phyloP scores from a whole-genome alignment of 164 flowering plant genomes.

The Akebia trifoliata region DNA sequence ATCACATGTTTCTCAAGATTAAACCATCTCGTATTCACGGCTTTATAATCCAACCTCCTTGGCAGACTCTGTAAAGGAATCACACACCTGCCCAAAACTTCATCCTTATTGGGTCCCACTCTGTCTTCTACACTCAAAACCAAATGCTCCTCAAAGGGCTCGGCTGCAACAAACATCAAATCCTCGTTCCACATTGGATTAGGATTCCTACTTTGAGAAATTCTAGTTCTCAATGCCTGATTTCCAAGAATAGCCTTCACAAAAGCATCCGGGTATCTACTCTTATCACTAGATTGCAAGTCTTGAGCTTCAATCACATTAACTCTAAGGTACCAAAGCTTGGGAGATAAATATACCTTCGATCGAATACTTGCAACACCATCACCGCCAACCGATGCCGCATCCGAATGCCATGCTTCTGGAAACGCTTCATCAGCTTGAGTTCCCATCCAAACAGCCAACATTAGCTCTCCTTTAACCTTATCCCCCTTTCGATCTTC shows the following conservation, averaged over 20 bases:
- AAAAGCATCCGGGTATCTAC: constrained; percentile 26
- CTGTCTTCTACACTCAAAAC: constrained; percentile 41
- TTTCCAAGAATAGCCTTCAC: constrained; percentile 37
- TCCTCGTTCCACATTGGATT: constrained; percentile 61
- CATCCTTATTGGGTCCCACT: constrained; percentile 30
- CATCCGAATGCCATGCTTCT: constrained; percentile 31
- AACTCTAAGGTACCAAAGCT: constrained; percentile 55
- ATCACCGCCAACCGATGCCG: constrained; percentile 23
- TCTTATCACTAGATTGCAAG: constrained; percentile 28
- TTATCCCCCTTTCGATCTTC: constrained; percentile 38
- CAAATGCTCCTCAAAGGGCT: constrained; percentile 57
- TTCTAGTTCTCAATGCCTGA: constrained; percentile 26
- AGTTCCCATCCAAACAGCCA: constrained; percentile 70
- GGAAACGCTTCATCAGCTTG: constrained; percentile 54
- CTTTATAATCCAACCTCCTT: constrained; percentile 28
- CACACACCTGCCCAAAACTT: constrained; percentile 28
- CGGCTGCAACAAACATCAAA: constrained; percentile 49
- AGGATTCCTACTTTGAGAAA: constrained; percentile 20
- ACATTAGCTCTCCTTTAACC: constrained; percentile 44
- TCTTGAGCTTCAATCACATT: constrained; percentile 56
- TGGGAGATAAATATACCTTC: constrained; percentile 55
- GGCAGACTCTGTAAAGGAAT: constrained; percentile 31
- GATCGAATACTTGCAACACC: constrained; percentile 33
- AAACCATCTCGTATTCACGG: constrained; percentile 37
- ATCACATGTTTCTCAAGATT: constrained; percentile 31